Base-by-base conservation (phyloP, 495 filamentous ascomycete species). In the Podospora appendiculata region DNA sequence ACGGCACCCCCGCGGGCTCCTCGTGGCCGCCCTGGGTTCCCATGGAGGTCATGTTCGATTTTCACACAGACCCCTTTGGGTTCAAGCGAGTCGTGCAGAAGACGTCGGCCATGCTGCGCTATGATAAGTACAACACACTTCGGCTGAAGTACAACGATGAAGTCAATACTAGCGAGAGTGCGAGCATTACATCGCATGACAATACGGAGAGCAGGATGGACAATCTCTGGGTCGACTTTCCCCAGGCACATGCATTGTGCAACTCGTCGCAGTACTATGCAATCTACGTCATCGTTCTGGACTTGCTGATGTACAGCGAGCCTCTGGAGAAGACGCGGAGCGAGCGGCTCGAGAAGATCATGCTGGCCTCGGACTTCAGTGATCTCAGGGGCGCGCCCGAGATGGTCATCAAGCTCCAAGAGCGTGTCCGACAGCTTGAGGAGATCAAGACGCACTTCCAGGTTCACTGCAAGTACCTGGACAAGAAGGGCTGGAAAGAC, bases 291-390 rank as follows among this genome's bases (percentile, higher is more conserved):
- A 98, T 98, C 56, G 90, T 95, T 10, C 75, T 96, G 56, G 93
- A 98, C 68, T 77, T 98, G 33, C 75, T 98, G 48, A 82, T 98
- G 56, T 98, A 96, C 65, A 95, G 81, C 61, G 93, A 98, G 63
- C 93, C 93, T 16, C 74, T 94, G 34, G 94, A 98, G 70, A 98
- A 98, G 72, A 89, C 93, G 14, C 80, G 93, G 17, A 94, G 79
- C 51, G 94, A 98, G 64, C 83, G 88, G 50, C 73, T 98, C 9
- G 93, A 98, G 67, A 96, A 94, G 75, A 98, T 98, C 61, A 95
- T 98, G 88, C 83, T 97, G 19, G 93, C 90, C n/a, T 97, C 94
- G 11, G 93, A 99, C 72, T 99, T 99, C 67, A 99, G 93, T 68
- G 92, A 99, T 61, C 77, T 99, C 33, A 82, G 88, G 40, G 93